These are phyloP conservation scores for Triticum turgidum DNA, from an alignment of 176 grass and related monocot genomes.

Conservation along the genomic window DNA sequence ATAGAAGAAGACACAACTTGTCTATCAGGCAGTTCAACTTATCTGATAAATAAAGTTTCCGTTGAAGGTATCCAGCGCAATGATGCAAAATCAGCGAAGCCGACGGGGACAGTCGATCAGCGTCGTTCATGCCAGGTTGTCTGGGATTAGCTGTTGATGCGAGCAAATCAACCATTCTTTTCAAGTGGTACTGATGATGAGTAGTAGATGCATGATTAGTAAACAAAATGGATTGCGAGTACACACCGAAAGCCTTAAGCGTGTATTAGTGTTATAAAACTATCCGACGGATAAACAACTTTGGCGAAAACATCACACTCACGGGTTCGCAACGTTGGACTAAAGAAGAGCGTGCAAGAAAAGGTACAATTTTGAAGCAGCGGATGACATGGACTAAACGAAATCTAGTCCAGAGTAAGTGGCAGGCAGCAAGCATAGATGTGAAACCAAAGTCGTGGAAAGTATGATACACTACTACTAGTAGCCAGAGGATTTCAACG, in stretches of 20 bases:
- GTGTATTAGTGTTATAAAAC: no score
- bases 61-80: slow-evolving; percentile 8
- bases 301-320: no score
- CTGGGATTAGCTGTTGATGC: slow-evolving; percentile 9
- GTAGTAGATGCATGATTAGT: no score
- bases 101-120: neutral
- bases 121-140: neutral
- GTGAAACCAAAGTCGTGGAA: neutral
- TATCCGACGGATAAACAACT: no score
- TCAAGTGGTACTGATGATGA: neutral
- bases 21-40: no score
- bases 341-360: neutral
- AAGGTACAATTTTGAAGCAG: neutral
- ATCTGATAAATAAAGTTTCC: no score
- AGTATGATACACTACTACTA: neutral
- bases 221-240: no score
- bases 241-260: no score
- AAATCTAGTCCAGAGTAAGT: slow-evolving; percentile 9
- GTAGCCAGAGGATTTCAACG: neutral
- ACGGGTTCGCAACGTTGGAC: no score
- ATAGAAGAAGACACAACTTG: no score
- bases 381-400: neutral
- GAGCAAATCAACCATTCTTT: slow-evolving; percentile 1
- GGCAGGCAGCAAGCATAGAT: neutral
- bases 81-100: neutral